Evolutionary conservation across 805 yeast species (phyloP).

Genomic region (Candida adriatica): DNA sequence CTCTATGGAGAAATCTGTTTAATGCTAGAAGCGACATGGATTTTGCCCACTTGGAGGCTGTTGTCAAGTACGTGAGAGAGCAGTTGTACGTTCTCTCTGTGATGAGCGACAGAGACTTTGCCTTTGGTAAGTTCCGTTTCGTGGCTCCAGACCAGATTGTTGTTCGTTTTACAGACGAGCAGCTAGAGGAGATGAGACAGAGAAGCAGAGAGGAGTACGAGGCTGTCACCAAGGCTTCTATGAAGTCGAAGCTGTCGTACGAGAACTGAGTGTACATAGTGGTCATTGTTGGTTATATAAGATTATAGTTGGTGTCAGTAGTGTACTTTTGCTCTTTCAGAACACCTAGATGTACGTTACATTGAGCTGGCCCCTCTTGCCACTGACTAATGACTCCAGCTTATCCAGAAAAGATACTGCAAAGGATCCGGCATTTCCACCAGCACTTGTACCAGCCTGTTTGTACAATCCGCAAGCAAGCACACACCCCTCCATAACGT

Average conservation of each 20-base stretch:
- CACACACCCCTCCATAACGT: too few relatives aligned
- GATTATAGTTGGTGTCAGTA: too few relatives aligned
- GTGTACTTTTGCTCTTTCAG: too few relatives aligned
- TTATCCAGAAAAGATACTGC: too few relatives aligned
- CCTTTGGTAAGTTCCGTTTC: constrained; percentile 81
- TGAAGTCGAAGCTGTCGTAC: constrained; percentile 36
- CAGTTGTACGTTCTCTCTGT: constrained; percentile 83
- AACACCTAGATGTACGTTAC: too few relatives aligned
- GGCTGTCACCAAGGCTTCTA: constrained; percentile 47
- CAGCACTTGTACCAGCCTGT: too few relatives aligned
- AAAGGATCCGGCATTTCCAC: too few relatives aligned
- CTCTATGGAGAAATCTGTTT: constrained; percentile 87
- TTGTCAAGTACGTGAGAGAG: constrained; percentile 84
- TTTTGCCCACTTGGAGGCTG: constrained; percentile 75
- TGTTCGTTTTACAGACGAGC: constrained; percentile 58
- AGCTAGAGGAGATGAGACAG: constrained; percentile 47
- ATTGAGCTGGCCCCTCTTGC: too few relatives aligned
- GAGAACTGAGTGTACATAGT: constrained; percentile 11
- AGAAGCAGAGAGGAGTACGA: constrained; percentile 44
- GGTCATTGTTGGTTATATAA: too few relatives aligned
- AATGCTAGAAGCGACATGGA: constrained; percentile 79
- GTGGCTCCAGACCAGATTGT: constrained; percentile 78
- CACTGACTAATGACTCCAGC: too few relatives aligned
- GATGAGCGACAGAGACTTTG: constrained; percentile 88
- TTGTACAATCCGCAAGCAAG: too few relatives aligned